These are phyloP conservation scores for Tetrahymena borealis DNA, from an alignment of 73 alveolate genomes.

Conservation along the genomic window DNA sequence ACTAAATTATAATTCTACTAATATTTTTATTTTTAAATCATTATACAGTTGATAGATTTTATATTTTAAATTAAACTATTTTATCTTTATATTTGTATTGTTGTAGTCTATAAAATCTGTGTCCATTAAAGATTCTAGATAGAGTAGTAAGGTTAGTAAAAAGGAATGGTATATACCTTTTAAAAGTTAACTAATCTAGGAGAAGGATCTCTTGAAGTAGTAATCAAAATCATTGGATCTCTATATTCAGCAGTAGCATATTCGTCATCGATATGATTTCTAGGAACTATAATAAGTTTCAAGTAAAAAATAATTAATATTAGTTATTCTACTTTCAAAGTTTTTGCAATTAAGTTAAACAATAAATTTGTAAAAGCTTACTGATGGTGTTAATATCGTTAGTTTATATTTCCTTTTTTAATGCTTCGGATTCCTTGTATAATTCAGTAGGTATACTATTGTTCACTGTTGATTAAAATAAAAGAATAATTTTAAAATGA, in stretches of 20 bases:
- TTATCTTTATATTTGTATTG: too few species aligned
- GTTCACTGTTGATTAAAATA: constrained; percentile 73
- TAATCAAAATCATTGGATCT: constrained; percentile 89
- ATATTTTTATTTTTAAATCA: neutral
- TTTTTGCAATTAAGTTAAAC: neutral
- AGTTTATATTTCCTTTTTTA: constrained; percentile 49
- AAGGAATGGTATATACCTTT: too few species aligned
- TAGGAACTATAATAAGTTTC: constrained; percentile 67
- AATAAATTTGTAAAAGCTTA: neutral
- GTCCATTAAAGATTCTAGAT: too few species aligned
- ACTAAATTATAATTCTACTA: neutral
- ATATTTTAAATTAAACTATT: too few species aligned
- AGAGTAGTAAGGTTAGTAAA: too few species aligned
- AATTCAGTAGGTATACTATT: constrained; percentile 91
- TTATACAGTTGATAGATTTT: neutral
- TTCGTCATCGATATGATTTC: constrained; percentile 95
- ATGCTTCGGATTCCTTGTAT: constrained; percentile 71
- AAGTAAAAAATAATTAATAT: constrained; percentile 57
- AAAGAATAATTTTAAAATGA: too few species aligned
- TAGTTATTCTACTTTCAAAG: constrained; percentile 8
- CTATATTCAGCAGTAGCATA: constrained; percentile 81
- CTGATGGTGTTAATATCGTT: constrained; percentile 55
- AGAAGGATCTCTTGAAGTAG: constrained; percentile 94
- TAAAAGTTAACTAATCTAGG: constrained; percentile 86
- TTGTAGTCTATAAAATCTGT: too few species aligned